A percentile compares a stretch with the other conserved stretches of the same genome.
Conservation (phyloP, 78 protist genomes). For the Dictyostelium brefeldianum region DNA sequence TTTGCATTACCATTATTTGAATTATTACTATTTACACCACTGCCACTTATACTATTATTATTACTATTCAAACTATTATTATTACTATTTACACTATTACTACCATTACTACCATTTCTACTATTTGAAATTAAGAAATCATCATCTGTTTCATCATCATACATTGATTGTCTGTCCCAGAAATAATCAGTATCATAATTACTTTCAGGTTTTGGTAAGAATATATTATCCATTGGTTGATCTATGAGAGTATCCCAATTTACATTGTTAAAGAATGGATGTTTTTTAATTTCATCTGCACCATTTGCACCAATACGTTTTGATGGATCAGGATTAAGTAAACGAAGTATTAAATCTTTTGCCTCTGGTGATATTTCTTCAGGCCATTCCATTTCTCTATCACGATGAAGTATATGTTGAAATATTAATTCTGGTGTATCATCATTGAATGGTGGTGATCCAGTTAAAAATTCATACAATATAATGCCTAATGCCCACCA, state of each 20-base stretch:
- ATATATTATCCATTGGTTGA: constrained; percentile 54
- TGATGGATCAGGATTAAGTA: constrained; percentile 68
- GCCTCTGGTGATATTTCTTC: constrained; percentile 71
- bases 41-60: not conserved
- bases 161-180: constrained; percentile 76
- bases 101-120: not conserved
- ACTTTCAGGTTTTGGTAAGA: constrained; percentile 81
- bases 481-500: constrained; percentile 98
- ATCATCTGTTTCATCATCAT: constrained; percentile 39
- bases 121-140: constrained; percentile 3
- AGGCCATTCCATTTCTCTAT: constrained; percentile 70
- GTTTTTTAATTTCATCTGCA: constrained; percentile 76
- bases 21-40: not conserved
- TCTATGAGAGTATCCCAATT: constrained; percentile 83
- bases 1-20: not conserved
- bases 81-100: not conserved
- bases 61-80: not conserved
- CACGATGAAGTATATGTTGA: constrained; percentile 74
- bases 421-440: constrained; percentile 91
- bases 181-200: constrained; percentile 81
- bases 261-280: constrained; percentile 82
- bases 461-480: constrained; percentile 90
- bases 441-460: constrained; percentile 95
- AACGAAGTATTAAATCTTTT: constrained; percentile 72
- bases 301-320: constrained; percentile 80